Conservation (phyloP, 2,329 filamentous ascomycete species). For the Beauveria sp. region DNA sequence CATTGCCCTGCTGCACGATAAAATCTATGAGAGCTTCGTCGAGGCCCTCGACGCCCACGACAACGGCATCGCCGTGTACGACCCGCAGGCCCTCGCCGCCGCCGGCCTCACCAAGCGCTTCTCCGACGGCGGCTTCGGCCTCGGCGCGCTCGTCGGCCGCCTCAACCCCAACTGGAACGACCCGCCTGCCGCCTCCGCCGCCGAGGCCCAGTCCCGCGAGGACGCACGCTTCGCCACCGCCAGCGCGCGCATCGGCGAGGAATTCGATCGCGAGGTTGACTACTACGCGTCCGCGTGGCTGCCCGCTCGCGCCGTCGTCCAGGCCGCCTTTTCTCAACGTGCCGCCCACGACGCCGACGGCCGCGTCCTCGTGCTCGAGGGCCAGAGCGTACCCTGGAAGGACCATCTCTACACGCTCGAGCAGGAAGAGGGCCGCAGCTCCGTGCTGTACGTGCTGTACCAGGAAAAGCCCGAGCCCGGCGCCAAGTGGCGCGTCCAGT, state of each 20-base stretch:
- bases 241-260: constrained; percentile 76
- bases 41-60: constrained; percentile 97
- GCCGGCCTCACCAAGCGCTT: constrained; percentile 77
- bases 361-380: constrained; percentile 71
- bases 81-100: constrained; percentile 58
- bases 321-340: constrained; percentile 65
- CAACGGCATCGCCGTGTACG: constrained; percentile 84
- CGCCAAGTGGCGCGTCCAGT: constrained; percentile 88
- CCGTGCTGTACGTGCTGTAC: constrained; percentile 81
- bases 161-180: constrained; percentile 80
- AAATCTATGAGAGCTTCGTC: constrained; percentile 88
- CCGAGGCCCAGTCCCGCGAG: constrained; percentile 48
- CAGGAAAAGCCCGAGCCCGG: constrained; percentile 69
- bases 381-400: constrained; percentile 83
- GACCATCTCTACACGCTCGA: constrained; percentile 91
- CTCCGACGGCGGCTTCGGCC: constrained; percentile 71
- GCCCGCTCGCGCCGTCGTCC: constrained; percentile 74
- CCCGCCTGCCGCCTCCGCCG: constrained; percentile 40
- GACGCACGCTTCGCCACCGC: constrained; percentile 73
- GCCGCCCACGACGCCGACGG: constrained; percentile 62
- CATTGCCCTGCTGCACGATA: constrained; percentile 70
- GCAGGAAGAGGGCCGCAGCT: constrained; percentile 53
- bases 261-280: constrained; percentile 74
- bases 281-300: constrained; percentile 75
- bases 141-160: constrained; percentile 75